A percentile compares a stretch with the other conserved stretches of the same genome.
Evolutionary conservation across 1,139 yeast species (phyloP).

Genomic region (Saccharomyces hybrid): DNA sequence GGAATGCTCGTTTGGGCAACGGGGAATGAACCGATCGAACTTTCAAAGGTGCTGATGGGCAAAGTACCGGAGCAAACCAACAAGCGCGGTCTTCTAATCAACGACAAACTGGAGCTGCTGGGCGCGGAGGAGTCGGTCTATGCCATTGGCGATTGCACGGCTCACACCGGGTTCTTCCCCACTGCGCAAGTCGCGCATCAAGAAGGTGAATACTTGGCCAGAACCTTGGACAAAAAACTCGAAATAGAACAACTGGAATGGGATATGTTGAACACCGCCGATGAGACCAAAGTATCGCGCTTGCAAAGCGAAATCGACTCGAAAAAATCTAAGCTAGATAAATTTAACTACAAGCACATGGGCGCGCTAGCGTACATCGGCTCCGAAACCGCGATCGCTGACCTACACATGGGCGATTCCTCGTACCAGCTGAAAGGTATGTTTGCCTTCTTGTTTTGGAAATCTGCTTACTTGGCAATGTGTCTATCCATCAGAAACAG

Average conservation of each 20-base stretch:
- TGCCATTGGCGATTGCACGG: constrained; percentile 92
- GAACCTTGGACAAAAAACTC: constrained; percentile 60
- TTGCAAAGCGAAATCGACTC: constrained; percentile 30
- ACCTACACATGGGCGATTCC: constrained; percentile 79
- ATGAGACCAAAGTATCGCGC: constrained; percentile 16
- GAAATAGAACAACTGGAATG: constrained; percentile 57
- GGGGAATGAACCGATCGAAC: constrained; percentile 84
- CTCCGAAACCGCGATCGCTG: constrained; percentile 89
- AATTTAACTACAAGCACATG: constrained; percentile 56
- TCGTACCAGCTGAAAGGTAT: constrained; percentile 78
- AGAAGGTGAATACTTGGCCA: constrained; percentile 79
- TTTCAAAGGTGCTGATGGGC: constrained; percentile 58
- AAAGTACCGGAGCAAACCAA: constrained; percentile 64
- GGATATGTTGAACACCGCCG: constrained; percentile 32
- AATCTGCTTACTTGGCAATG: constrained; percentile 89
- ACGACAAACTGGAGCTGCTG: constrained; percentile 73
- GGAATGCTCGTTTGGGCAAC: constrained; percentile 97
- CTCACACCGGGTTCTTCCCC: constrained; percentile 81
- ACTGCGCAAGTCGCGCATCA: constrained; percentile 97
- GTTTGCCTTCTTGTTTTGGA: constrained; percentile 86
- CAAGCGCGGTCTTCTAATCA: constrained; percentile 80
- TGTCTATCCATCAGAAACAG: constrained; percentile 84
- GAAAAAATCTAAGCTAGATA: constrained; percentile 37
- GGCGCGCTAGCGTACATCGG: constrained; percentile 83
- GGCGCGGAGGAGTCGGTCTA: constrained; percentile 75